These are phyloP conservation scores for Candida coquimbonensis DNA, from an alignment of 805 yeast species.

Conservation along the genomic window DNA sequence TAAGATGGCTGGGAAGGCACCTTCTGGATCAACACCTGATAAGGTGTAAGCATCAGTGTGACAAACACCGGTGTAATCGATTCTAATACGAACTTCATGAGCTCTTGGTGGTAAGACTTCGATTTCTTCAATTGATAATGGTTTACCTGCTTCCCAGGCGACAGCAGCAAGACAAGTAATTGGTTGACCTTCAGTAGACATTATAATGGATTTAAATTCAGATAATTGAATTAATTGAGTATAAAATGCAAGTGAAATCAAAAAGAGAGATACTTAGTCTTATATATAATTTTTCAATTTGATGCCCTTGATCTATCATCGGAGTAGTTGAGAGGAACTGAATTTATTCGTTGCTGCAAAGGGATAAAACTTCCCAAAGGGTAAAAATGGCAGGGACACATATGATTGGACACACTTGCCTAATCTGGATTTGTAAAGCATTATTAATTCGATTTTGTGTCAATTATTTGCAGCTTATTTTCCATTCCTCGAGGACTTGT, in stretches of 20 bases:
- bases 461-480: neutral
- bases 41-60: conserved; percentile 98
- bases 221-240: neutral
- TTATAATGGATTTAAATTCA: neutral
- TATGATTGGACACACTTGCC: neutral
- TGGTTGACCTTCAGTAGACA: conserved; percentile 26
- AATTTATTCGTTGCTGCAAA: neutral
- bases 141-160: conserved; percentile 93
- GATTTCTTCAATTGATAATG: conserved; percentile 75
- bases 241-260: neutral
- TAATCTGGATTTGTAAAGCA: neutral
- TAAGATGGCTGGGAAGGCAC: conserved; percentile 84
- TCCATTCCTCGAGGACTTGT: neutral
- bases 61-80: conserved; percentile 88
- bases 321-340: neutral
- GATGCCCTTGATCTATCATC: neutral
- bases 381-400: neutral
- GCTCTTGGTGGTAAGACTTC: conserved; percentile 93
- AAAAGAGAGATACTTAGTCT: too few relatives aligned
- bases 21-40: conserved; percentile 94
- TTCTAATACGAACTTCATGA: conserved; percentile 92
- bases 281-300: too few relatives aligned
- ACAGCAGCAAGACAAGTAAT: conserved; percentile 93
- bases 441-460: neutral
- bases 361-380: neutral